phyloP scores from a whole-genome alignment of 2,329 filamentous ascomycete genomes.

The Mariannaea elegans region DNA sequence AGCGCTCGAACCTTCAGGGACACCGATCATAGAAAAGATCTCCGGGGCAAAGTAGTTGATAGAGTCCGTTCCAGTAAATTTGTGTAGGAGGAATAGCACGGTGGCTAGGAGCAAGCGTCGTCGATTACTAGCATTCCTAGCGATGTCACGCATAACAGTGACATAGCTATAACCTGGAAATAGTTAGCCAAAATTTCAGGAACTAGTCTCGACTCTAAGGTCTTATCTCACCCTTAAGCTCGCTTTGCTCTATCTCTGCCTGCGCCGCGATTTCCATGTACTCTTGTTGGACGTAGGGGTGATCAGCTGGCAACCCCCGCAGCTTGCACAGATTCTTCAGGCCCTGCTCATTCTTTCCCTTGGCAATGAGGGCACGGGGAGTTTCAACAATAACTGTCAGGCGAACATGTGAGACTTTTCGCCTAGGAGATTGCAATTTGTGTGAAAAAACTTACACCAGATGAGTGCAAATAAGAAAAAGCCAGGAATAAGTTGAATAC shows the following conservation, averaged over 20 bases:
- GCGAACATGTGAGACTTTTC: background rate
- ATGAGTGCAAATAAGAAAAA: constrained; percentile 24
- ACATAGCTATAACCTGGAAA: constrained; percentile 16
- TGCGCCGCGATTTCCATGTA: constrained; percentile 38
- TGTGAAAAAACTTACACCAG: background rate
- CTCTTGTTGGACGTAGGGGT: constrained; percentile 50
- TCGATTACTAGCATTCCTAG: constrained; percentile 31
- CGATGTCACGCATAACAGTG: constrained; percentile 30
- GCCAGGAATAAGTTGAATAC: constrained; percentile 28
- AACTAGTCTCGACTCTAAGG: background rate
- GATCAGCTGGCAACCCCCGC: constrained; percentile 48
- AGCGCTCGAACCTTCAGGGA: constrained; percentile 25
- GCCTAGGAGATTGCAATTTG: background rate
- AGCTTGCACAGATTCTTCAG: constrained; percentile 49
- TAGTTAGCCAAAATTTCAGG: constrained; percentile 3
- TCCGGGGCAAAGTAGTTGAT: constrained; percentile 35
- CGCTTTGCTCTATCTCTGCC: constrained; percentile 30
- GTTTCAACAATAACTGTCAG: constrained; percentile 20
- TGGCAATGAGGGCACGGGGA: constrained; percentile 43
- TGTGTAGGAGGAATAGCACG: constrained; percentile 31
- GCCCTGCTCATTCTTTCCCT: constrained; percentile 46
- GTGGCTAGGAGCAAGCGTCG: constrained; percentile 39
- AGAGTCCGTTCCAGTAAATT: constrained; percentile 28
- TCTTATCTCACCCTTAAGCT: constrained; percentile 4
- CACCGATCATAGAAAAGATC: constrained; percentile 33